Evolutionary conservation across 2,329 filamentous ascomycete species (phyloP).

Genomic region (Arthroderma uncinatum): DNA sequence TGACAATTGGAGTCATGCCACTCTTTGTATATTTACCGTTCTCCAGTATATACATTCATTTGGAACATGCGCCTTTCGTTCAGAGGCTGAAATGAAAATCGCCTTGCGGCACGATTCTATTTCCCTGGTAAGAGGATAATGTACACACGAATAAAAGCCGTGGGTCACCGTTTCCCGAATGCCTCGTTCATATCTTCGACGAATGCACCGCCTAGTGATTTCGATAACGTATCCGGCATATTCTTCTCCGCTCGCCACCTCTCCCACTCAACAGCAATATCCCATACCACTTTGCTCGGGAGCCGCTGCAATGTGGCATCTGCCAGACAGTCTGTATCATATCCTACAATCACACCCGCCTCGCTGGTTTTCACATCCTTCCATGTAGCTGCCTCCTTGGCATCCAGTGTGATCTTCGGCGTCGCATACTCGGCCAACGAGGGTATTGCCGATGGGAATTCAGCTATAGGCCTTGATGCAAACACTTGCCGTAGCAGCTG

Average conservation of each 20-base stretch:
- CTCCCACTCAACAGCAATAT: conserved; percentile 29
- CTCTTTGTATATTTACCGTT: neutral
- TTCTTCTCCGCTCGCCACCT: conserved; percentile 19
- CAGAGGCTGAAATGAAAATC: neutral
- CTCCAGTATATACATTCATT: neutral
- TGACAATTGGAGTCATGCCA: neutral
- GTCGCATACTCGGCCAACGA: conserved; percentile 23
- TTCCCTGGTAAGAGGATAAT: neutral
- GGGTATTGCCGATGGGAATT: conserved; percentile 26
- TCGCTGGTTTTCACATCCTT: neutral
- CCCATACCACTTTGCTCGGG: conserved; percentile 24
- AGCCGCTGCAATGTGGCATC: conserved; percentile 23
- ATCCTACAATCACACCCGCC: conserved; percentile 8
- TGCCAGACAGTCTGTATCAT: conserved; percentile 15
- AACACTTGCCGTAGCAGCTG: conserved; percentile 24
- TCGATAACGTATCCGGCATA: conserved; percentile 7
- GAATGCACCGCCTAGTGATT: neutral
- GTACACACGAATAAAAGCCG: neutral
- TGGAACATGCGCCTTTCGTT: neutral
- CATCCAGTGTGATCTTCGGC: neutral
- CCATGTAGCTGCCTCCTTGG: neutral
- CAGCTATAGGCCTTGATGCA: conserved; percentile 21
- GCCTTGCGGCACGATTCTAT: neutral
- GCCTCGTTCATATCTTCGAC: neutral
- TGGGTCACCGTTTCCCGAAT: neutral